Base-by-base conservation (phyloP, 768 basidiomycete genomes). In the Pleurotus citrinopileatus region DNA sequence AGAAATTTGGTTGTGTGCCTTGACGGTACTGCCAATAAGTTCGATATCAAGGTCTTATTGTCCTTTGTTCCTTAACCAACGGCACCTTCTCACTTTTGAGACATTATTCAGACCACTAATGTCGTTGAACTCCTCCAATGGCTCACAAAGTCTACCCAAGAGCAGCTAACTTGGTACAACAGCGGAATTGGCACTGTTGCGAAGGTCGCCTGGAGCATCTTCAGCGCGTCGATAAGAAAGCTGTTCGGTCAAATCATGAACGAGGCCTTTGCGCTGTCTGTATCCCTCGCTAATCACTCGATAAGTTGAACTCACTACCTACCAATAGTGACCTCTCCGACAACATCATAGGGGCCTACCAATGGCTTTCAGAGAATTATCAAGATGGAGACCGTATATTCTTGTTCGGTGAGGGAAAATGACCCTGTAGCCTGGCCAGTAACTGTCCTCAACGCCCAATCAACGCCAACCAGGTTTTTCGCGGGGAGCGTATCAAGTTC, bases 401-500 rank as follows among this genome's bases (percentile, higher is more conserved):
- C 58, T 46, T 79, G 4, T 76, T 78, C 37, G 78, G 75, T 71
- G 43, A 27, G 62, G n/a, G 10, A 12, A 29, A 23, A 4, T 23
- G 20, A 32, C 32, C 22, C 22, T 13, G 3, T 3, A 42, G n/a
- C 36, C 10, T 38, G 5, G 4, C 28, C 32, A 20, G 17, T 13
- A 8, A 1, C 20, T 5, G 23, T 17, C 22, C 8, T 45, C 3
- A 19, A 26, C 2, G 19, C 8, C 17, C 36, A 78, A 64, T 34
- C 4, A 28, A 8, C 37, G 5, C n/a, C 22, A 29, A 3, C 29
- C 42, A 77, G 78, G 78, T 1, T 79, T 75, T 59, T 79, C 77
- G 2, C 75, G 77, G 13, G 77, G 77, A 3, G 76, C 75, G 23
- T 78, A 74, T 59, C 78, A 78, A 59, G 73, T 72, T 9, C 67